Percentiles rank a stretch among this genome's conserved stretches.
phyloP scores from a whole-genome alignment of 371 early-diverging fungal genomes.

The Rhizopus arrhizus region DNA sequence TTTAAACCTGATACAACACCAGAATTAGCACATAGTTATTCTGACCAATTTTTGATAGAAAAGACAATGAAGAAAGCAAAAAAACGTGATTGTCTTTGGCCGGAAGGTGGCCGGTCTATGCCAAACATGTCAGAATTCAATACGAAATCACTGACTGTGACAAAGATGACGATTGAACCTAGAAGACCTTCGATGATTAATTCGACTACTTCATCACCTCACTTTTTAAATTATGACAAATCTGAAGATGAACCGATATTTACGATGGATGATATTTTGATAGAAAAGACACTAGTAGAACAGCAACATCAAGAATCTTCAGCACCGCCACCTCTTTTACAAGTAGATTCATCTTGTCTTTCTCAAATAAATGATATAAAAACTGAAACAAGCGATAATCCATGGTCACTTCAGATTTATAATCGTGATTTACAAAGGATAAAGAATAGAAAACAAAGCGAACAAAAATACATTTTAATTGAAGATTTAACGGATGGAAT shows the following conservation, averaged over 20 bases:
- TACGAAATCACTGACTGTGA: not conserved
- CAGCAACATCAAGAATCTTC: not conserved
- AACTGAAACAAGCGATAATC: constrained; percentile 23
- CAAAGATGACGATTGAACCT: constrained; percentile 10
- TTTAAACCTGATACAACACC: not conserved
- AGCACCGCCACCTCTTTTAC: not conserved
- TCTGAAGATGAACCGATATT: constrained; percentile 15
- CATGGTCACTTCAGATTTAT: constrained; percentile 48
- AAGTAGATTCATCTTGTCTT: constrained; percentile 27
- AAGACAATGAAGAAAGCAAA: not conserved
- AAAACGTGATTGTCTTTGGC: not conserved
- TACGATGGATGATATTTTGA: constrained; percentile 28
- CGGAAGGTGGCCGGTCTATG: constrained; percentile 23
- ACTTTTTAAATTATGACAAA: not conserved
- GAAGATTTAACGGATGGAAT: constrained; percentile 88
- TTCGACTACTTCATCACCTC: constrained; percentile 9
- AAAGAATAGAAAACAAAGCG: constrained; percentile 38
- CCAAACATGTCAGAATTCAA: constrained; percentile 20
- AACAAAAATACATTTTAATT: constrained; percentile 71
- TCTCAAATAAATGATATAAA: constrained; percentile 11
- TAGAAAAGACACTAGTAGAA: constrained; percentile 8
- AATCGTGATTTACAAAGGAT: constrained; percentile 42
- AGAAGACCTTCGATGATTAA: constrained; percentile 12
- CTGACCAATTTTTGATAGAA: not conserved
- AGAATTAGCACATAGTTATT: not conserved